Evolutionary conservation across 352 stramenopile genomes (phyloP).

Genomic region (Phytophthora chlamydospora): DNA sequence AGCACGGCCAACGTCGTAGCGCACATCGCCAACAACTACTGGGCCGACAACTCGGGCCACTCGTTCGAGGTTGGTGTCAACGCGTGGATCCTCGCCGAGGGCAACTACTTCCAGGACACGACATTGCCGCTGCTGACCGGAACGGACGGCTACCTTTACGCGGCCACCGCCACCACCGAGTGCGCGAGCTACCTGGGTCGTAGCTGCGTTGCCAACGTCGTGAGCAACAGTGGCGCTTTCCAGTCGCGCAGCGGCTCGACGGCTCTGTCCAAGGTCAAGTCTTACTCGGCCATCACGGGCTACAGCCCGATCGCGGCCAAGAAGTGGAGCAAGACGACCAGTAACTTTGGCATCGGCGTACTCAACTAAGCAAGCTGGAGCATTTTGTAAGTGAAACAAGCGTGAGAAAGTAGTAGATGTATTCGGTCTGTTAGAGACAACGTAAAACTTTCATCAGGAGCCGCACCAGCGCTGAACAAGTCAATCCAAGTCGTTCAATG

Average conservation of each 20-base stretch:
- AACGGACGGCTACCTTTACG: slow-evolving; percentile 7
- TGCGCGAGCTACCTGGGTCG: slow-evolving; percentile 20
- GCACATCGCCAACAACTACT: slow-evolving; percentile 41
- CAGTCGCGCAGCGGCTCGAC: slow-evolving; percentile 4
- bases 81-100: slow-evolving; percentile 34
- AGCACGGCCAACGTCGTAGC: slow-evolving; percentile 30
- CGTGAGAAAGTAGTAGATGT: slow-evolving; percentile 4
- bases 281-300: slow-evolving; percentile 14
- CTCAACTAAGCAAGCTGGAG: slow-evolving; percentile 12
- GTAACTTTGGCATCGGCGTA: slow-evolving; percentile 33
- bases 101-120: slow-evolving; percentile 45
- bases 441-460: not conserved
- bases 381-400: not conserved
- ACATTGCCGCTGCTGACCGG: slow-evolving; percentile 8
- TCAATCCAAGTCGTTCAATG: no score
- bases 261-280: slow-evolving; percentile 7
- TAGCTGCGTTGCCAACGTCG: slow-evolving; percentile 20
- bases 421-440: slow-evolving; percentile 14
- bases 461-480: no score
- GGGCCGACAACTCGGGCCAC: slow-evolving; percentile 43
- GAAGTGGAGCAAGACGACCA: slow-evolving; percentile 22
- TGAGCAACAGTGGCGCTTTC: slow-evolving; percentile 20
- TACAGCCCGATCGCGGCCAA: slow-evolving; percentile 19
- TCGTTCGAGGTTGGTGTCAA: slow-evolving; percentile 26
- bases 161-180: slow-evolving; percentile 8